phyloP scores from a whole-genome alignment of 495 filamentous ascomycete species.

The Sabuloglossum arenarium region DNA sequence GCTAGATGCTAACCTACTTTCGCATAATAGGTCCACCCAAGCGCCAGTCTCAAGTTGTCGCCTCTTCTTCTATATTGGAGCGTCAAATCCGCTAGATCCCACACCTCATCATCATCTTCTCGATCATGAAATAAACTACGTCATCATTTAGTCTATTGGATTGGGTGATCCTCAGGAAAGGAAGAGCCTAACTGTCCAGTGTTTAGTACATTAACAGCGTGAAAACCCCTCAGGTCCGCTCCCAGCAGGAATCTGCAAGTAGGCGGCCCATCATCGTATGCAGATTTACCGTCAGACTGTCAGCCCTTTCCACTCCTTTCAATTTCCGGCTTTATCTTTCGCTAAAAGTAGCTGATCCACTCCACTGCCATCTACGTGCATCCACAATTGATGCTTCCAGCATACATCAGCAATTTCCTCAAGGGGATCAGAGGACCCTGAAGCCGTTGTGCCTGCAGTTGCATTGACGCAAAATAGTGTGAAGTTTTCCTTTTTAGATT shows the following conservation, averaged over 20 bases:
- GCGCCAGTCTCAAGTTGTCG: conserved; percentile 68
- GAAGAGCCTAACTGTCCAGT: conserved; percentile 39
- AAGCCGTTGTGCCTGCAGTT: conserved; percentile 83
- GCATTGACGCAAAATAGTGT: conserved; percentile 92
- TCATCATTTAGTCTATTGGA: neutral
- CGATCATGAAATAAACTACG: conserved; percentile 44
- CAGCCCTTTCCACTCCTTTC: conserved; percentile 45
- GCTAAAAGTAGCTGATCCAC: conserved; percentile 68
- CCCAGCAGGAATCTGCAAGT: conserved; percentile 83
- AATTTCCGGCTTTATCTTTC: conserved; percentile 38
- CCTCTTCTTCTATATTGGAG: conserved; percentile 79
- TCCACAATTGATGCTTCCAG: conserved; percentile 51
- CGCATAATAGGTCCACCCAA: conserved; percentile 82
- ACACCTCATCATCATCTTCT: conserved; percentile 27
- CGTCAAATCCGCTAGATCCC: conserved; percentile 85
- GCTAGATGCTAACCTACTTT: conserved; percentile 10
- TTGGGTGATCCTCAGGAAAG: neutral
- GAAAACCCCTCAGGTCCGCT: conserved; percentile 51
- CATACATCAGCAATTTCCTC: conserved; percentile 50
- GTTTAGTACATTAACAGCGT: conserved; percentile 62
- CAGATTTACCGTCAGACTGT: conserved; percentile 72
- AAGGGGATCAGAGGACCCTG: conserved; percentile 79
- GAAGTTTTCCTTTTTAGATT: conserved; percentile 36
- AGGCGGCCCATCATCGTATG: conserved; percentile 94
- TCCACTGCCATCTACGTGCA: conserved; percentile 91